Evolutionary conservation across 2,329 filamentous ascomycete species (phyloP).

Genomic region (Pseudogymnoascus sp.): DNA sequence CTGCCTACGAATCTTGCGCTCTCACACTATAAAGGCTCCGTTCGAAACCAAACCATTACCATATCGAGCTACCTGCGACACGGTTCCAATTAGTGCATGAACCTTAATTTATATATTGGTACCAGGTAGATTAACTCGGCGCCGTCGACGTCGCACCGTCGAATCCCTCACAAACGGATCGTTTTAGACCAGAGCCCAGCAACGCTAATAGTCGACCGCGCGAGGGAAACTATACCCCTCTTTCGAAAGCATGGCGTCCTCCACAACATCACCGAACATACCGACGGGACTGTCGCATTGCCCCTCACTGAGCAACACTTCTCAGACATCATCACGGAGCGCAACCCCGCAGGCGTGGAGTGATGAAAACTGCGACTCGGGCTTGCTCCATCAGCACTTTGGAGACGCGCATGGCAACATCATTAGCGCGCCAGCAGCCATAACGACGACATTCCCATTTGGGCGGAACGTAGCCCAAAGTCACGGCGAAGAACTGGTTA

Average conservation of each 20-base stretch:
- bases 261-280: neutral
- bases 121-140: neutral
- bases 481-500: neutral
- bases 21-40: neutral
- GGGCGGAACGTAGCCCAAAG: neutral
- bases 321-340: neutral
- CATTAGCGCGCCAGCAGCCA: neutral
- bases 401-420: neutral
- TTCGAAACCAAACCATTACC: neutral
- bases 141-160: neutral
- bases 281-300: neutral
- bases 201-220: neutral
- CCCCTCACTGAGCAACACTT: neutral
- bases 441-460: neutral
- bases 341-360: neutral
- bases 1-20: neutral
- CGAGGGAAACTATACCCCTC: neutral
- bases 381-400: neutral
- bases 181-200: neutral
- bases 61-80: neutral
- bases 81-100: neutral
- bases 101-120: constrained; percentile 2
- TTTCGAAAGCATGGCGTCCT: neutral
- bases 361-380: neutral
- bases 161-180: neutral